A percentile compares a stretch with the other conserved stretches of the same genome.
These are phyloP conservation scores for Cladochytrium replicatum DNA, from an alignment of 192 early-diverging fungal genomes.

Conservation along the genomic window DNA sequence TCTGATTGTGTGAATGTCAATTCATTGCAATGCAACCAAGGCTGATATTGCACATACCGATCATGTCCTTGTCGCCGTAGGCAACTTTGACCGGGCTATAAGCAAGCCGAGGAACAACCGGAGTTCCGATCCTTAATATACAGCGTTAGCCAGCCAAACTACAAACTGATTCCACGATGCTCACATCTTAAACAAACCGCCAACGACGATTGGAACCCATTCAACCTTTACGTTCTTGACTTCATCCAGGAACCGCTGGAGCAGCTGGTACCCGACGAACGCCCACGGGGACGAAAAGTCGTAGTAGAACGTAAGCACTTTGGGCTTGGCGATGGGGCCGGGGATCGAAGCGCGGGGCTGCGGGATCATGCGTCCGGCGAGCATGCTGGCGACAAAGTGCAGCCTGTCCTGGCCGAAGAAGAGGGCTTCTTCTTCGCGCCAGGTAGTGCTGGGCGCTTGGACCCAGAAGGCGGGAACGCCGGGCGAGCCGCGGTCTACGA, in stretches of 20 bases:
- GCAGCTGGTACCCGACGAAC: slow-evolving; percentile 5
- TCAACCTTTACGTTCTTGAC: slow-evolving; percentile 4
- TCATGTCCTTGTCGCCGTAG: too few relatives aligned
- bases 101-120: too few relatives aligned
- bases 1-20: too few relatives aligned
- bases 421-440: not conserved
- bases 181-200: slow-evolving; percentile 15
- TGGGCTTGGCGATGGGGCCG: not conserved
- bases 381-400: slow-evolving; percentile 16
- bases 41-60: too few relatives aligned
- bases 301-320: slow-evolving; percentile 10
- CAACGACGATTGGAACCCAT: slow-evolving; percentile 9
- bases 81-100: too few relatives aligned
- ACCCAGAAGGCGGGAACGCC: slow-evolving; percentile 17
- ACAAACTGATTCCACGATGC: too few relatives aligned
- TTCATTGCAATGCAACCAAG: too few relatives aligned
- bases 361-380: not conserved
- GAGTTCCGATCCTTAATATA: too few relatives aligned
- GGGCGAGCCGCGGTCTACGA: slow-evolving; percentile 13
- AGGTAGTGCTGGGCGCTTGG: not conserved
- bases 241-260: slow-evolving; percentile 7
- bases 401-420: slow-evolving; percentile 20
- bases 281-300: slow-evolving; percentile 18
- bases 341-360: not conserved
- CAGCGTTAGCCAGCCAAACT: too few relatives aligned